Percentiles rank a stretch among this genome's conserved stretches.
phyloP scores from a whole-genome alignment of 805 yeast species.

The Candida maltosa region DNA sequence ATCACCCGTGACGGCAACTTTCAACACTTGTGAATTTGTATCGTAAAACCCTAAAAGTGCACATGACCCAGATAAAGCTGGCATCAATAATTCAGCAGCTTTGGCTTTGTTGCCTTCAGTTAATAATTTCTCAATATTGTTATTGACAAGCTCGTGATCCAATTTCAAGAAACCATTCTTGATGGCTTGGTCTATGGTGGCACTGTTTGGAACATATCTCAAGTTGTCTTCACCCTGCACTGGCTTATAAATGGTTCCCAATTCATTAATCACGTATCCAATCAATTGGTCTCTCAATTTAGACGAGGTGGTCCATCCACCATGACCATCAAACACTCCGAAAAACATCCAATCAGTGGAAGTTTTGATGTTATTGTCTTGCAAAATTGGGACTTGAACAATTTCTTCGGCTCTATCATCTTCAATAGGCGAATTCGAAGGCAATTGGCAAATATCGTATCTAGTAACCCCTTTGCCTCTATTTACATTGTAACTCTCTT shows the following conservation, averaged over 20 bases:
- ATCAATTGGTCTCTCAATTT: conserved; percentile 78
- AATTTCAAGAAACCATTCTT: conserved; percentile 74
- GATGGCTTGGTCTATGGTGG: conserved; percentile 75
- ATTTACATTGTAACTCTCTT: conserved; percentile 76
- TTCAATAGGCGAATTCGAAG: conserved; percentile 91
- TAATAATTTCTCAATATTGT: conserved; percentile 67
- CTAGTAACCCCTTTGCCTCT: conserved; percentile 85
- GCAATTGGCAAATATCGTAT: conserved; percentile 85
- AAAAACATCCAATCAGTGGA: conserved; percentile 85
- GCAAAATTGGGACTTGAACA: conserved; percentile 65
- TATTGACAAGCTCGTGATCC: conserved; percentile 83
- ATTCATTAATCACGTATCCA: conserved; percentile 70
- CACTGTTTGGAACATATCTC: conserved; percentile 63
- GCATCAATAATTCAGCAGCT: conserved; percentile 75
- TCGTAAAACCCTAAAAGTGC: conserved; percentile 87
- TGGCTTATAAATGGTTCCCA: conserved; percentile 62
- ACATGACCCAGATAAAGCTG: conserved; percentile 95
- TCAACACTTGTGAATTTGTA: conserved; percentile 62
- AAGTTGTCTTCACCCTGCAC: conserved; percentile 44
- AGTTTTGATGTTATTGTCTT: conserved; percentile 53
- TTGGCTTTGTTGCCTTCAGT: conserved; percentile 63
- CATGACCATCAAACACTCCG: conserved; percentile 96
- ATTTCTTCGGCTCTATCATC: conserved; percentile 88
- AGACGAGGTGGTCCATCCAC: conserved; percentile 93
- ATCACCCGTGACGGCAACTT: conserved; percentile 95